These are phyloP conservation scores for Entomortierella lignicola DNA, from an alignment of 192 early-diverging fungal genomes.

Conservation along the genomic window DNA sequence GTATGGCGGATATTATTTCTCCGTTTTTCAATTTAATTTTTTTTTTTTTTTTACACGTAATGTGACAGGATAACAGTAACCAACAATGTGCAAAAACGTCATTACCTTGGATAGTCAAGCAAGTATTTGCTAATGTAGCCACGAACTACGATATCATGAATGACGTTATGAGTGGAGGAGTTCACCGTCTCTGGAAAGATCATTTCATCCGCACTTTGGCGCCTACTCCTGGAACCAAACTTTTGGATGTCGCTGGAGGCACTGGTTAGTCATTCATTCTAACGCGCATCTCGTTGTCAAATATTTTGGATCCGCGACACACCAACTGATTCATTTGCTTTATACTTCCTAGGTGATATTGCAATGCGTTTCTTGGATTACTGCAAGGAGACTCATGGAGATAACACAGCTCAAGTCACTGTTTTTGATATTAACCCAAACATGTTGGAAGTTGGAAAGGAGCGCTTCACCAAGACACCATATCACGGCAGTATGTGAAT, in stretches of 20 bases:
- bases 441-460: conserved; percentile 92
- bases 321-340: neutral
- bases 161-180: conserved; percentile 93
- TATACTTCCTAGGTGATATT: conserved; percentile 80
- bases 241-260: conserved; percentile 98
- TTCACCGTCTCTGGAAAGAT: conserved; percentile 98
- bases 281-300: neutral
- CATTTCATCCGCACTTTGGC: conserved; percentile 88
- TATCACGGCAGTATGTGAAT: conserved; percentile 59
- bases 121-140: conserved; percentile 95
- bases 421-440: conserved; percentile 97
- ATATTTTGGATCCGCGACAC: too few species aligned
- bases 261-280: conserved; percentile 72
- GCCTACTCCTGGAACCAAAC: conserved; percentile 81
- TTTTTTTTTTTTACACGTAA: too few species aligned
- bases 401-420: conserved; percentile 74
- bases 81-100: too few species aligned
- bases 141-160: conserved; percentile 99
- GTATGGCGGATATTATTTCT: conserved; percentile 51
- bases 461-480: conserved; percentile 70
- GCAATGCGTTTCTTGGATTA: conserved; percentile 94
- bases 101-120: conserved; percentile 68
- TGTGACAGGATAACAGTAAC: too few species aligned
- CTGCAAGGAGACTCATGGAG: conserved; percentile 75
- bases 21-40: neutral